Evolutionary conservation across 2,329 filamentous ascomycete genomes (phyloP).

Genomic region (Pseudogymnoascus verrucosus): DNA sequence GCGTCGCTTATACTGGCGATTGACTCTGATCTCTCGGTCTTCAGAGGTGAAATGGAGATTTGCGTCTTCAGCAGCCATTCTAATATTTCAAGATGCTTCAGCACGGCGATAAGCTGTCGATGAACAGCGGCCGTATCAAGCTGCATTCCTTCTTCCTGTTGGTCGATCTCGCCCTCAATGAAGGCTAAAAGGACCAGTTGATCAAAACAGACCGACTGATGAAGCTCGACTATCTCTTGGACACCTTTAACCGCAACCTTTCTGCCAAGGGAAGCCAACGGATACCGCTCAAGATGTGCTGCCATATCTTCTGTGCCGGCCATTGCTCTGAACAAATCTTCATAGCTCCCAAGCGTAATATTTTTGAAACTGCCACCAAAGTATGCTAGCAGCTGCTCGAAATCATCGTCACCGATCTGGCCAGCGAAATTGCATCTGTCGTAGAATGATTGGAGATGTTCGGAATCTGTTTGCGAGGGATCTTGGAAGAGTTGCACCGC

Average conservation of each 20-base stretch:
- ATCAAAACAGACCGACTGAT: constrained; percentile 69
- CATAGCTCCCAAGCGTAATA: constrained; percentile 48
- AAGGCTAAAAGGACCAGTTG: constrained; percentile 77
- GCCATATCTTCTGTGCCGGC: constrained; percentile 31
- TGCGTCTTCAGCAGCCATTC: constrained; percentile 58
- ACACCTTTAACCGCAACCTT: constrained; percentile 67
- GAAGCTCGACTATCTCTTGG: constrained; percentile 68
- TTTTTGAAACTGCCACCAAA: constrained; percentile 58
- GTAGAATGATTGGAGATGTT: constrained; percentile 71
- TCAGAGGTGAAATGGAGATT: constrained; percentile 42
- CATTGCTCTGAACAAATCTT: constrained; percentile 42
- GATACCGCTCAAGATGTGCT: constrained; percentile 23
- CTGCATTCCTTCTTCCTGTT: constrained; percentile 58
- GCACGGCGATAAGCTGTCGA: constrained; percentile 57
- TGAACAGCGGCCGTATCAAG: constrained; percentile 67
- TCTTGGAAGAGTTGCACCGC: constrained; percentile 68
- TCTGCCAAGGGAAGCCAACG: constrained; percentile 67
- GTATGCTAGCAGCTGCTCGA: constrained; percentile 57
- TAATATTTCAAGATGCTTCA: constrained; percentile 68
- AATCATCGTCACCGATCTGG: constrained; percentile 76
- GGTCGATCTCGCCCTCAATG: constrained; percentile 74
- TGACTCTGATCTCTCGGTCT: constrained; percentile 30
- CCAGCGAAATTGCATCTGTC: constrained; percentile 70
- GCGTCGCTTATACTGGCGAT: constrained; percentile 22
- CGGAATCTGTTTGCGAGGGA: constrained; percentile 58